phyloP scores from a whole-genome alignment of 306 rosid genomes.

The cucumber (Cucumis sativus) region Cucumber_9930_V3 NC_026659.2:2295501-2296000 shows the following conservation, averaged over 20 bases:
- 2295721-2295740: constrained; percentile 8
- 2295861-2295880: constrained; percentile 84
- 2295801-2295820: constrained; percentile 56
- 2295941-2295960: neutral
- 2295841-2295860: constrained; percentile 55
- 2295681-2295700: constrained; percentile 42
- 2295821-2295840: constrained; percentile 56
- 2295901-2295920: constrained; percentile 80
- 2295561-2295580: constrained; percentile 43
- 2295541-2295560: neutral
- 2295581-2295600: constrained; percentile 56
- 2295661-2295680: constrained; percentile 64
- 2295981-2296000: neutral
- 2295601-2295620: constrained; percentile 53
- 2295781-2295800: constrained; percentile 38
- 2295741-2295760: neutral
- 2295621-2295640: constrained; percentile 79
- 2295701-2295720: constrained; percentile 1
- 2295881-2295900: constrained; percentile 69
- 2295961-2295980: neutral
- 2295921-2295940: constrained; percentile 44
- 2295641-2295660: constrained; percentile 51
- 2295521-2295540: neutral
- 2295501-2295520: neutral
- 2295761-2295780: neutral